These are phyloP conservation scores for Rhododendron simsii DNA, from an alignment of 148 eudicot species.

Conservation along the genomic window DNA sequence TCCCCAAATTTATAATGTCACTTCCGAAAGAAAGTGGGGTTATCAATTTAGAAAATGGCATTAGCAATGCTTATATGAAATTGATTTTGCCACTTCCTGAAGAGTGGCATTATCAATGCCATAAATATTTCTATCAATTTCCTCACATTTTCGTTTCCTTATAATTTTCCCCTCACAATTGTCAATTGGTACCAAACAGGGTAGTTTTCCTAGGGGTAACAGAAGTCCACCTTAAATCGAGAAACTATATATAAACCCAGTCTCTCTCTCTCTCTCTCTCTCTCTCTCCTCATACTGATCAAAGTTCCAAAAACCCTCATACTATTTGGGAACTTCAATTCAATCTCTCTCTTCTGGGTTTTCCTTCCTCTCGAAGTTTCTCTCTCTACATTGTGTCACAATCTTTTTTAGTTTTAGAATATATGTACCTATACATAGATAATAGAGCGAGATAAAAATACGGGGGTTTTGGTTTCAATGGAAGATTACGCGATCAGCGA, in stretches of 20 bases:
- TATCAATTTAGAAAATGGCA: too few species aligned
- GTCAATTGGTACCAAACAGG: too few species aligned
- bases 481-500: slow-evolving; percentile 36
- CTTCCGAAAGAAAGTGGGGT: rapidly evolving
- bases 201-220: background rate
- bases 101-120: too few species aligned
- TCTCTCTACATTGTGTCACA: background rate
- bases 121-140: too few species aligned
- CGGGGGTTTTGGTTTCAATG: slow-evolving; percentile 16
- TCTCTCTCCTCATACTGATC: background rate
- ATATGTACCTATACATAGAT: background rate
- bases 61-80: too few species aligned
- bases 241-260: background rate
- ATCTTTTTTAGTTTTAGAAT: background rate
- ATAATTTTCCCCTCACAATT: too few species aligned
- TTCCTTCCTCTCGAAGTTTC: background rate
- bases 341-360: background rate
- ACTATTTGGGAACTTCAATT: background rate
- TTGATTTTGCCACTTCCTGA: too few species aligned
- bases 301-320: background rate
- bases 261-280: background rate
- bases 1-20: too few species aligned
- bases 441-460: background rate
- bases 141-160: too few species aligned
- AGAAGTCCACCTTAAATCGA: background rate